These are phyloP conservation scores for Boletus calvinii DNA, from an alignment of 1,284 basidiomycete genomes.

Conservation along the genomic window DNA sequence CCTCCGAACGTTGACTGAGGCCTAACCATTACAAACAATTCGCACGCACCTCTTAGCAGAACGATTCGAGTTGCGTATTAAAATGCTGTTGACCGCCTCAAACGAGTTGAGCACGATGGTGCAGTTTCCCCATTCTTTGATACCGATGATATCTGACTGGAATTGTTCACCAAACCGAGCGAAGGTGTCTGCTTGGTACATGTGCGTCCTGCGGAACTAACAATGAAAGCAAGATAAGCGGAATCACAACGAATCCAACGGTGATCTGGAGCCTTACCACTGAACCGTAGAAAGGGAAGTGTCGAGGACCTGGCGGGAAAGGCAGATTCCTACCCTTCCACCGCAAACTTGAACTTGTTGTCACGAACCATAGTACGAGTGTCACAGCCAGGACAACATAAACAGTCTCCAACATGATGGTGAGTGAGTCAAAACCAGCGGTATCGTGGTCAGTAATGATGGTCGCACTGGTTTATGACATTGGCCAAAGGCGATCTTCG, in stretches of 20 bases:
- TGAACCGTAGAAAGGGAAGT: slow-evolving; percentile 8
- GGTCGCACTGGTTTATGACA: background rate
- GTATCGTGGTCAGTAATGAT: background rate
- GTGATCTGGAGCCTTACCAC: background rate
- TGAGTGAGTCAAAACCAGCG: background rate
- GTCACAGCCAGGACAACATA: background rate
- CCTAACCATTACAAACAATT: background rate
- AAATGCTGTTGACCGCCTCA: slow-evolving; percentile 5
- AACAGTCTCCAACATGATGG: background rate
- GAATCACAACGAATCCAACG: background rate
- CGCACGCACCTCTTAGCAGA: slow-evolving; percentile 4
- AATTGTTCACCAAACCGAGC: slow-evolving; percentile 8
- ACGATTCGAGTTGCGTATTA: slow-evolving; percentile 8
- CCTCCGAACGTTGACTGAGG: background rate
- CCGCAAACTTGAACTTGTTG: too few relatives aligned
- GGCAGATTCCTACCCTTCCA: slow-evolving; percentile 1
- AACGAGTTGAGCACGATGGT: slow-evolving; percentile 11
- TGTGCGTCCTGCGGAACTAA: slow-evolving; percentile 10
- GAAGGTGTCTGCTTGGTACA: slow-evolving; percentile 9
- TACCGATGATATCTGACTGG: slow-evolving; percentile 9
- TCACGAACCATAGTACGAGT: background rate
- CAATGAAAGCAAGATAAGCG: background rate
- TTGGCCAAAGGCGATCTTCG: background rate
- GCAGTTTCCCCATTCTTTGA: slow-evolving; percentile 6
- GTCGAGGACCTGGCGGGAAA: slow-evolving; percentile 8